phyloP scores from a whole-genome alignment of 1,284 basidiomycete species.

The Anthracocystis setariae region DNA sequence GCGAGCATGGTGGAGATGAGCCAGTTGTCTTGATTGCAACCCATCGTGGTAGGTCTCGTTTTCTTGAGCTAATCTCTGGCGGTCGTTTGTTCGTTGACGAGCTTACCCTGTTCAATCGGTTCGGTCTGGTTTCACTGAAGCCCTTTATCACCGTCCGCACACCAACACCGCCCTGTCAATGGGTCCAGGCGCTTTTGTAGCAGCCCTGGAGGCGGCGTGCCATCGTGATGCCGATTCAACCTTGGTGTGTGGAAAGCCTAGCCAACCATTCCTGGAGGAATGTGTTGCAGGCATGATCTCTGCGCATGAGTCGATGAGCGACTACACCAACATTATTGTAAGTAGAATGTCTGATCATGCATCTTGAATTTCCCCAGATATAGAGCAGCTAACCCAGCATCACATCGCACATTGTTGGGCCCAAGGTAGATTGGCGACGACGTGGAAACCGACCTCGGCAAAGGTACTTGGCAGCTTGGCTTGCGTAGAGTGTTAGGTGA shows the following conservation, averaged over 20 bases:
- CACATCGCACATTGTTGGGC: not conserved
- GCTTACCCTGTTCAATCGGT: not conserved
- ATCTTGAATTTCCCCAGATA: too few species aligned
- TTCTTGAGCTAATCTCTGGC: not conserved
- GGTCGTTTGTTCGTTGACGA: slow-evolving; percentile 5
- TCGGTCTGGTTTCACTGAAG: slow-evolving; percentile 4
- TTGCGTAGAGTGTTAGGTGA: slow-evolving; percentile 37
- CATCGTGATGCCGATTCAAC: slow-evolving; percentile 13
- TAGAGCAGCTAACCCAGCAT: not conserved
- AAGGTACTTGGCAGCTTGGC: slow-evolving; percentile 43
- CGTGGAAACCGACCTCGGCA: slow-evolving; percentile 41
- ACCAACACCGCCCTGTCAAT: slow-evolving; percentile 28
- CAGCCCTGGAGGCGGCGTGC: slow-evolving; percentile 36
- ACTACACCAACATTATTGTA: slow-evolving; percentile 41
- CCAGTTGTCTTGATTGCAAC: slow-evolving; percentile 36
- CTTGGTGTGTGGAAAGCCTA: slow-evolving; percentile 39
- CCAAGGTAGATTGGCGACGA: slow-evolving; percentile 43
- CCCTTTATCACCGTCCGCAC: slow-evolving; percentile 41
- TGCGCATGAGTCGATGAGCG: slow-evolving; percentile 1
- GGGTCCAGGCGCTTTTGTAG: slow-evolving; percentile 43
- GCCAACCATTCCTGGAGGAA: slow-evolving; percentile 32
- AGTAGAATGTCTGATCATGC: slow-evolving; percentile 2
- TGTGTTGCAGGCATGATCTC: slow-evolving; percentile 41
- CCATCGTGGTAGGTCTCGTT: slow-evolving; percentile 37
- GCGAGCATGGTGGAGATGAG: slow-evolving; percentile 21